Evolutionary conservation across 2,329 filamentous ascomycete species (phyloP).

Genomic region (Emergomyces africanus): DNA sequence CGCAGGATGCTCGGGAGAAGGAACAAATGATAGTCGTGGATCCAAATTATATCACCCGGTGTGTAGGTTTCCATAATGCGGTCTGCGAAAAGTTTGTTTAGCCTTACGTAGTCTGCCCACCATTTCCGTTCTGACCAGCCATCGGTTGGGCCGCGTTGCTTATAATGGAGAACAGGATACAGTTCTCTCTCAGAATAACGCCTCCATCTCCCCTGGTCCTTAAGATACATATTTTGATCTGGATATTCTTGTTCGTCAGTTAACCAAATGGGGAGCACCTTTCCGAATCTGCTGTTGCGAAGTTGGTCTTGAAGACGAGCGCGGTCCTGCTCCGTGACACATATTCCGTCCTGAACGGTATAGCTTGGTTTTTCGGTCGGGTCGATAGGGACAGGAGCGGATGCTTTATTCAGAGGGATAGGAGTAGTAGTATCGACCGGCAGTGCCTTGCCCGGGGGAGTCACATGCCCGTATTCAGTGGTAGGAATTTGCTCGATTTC

Average conservation of each 20-base stretch:
- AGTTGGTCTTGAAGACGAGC: slow-evolving; percentile 61
- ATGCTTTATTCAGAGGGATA: slow-evolving; percentile 54
- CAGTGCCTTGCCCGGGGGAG: slow-evolving; percentile 1
- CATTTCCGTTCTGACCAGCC: slow-evolving; percentile 67
- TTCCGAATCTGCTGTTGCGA: slow-evolving; percentile 58
- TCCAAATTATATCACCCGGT: slow-evolving; percentile 80
- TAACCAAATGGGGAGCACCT: slow-evolving; percentile 80
- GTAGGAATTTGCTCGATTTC: slow-evolving; percentile 50
- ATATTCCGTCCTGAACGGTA: slow-evolving; percentile 55
- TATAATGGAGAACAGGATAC: slow-evolving; percentile 92
- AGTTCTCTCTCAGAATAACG: slow-evolving; percentile 84
- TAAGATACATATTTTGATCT: slow-evolving; percentile 56
- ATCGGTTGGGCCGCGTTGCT: slow-evolving; percentile 81
- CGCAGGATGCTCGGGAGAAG: slow-evolving; percentile 79
- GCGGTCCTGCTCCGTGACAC: slow-evolving; percentile 58
- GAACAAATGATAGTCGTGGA: slow-evolving; percentile 91
- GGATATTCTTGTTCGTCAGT: slow-evolving; percentile 60
- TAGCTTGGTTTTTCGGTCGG: slow-evolving; percentile 37
- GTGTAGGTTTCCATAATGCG: slow-evolving; percentile 80
- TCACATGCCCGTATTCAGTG: slow-evolving; percentile 9
- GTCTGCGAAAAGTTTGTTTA: slow-evolving; percentile 88
- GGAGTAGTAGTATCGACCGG: slow-evolving; percentile 18
- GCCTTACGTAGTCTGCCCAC: slow-evolving; percentile 85
- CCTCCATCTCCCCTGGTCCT: slow-evolving; percentile 76
- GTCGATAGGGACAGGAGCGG: slow-evolving; percentile 60